Conservation (phyloP, 139 green algal species). For the Closterium sp. region DNA sequence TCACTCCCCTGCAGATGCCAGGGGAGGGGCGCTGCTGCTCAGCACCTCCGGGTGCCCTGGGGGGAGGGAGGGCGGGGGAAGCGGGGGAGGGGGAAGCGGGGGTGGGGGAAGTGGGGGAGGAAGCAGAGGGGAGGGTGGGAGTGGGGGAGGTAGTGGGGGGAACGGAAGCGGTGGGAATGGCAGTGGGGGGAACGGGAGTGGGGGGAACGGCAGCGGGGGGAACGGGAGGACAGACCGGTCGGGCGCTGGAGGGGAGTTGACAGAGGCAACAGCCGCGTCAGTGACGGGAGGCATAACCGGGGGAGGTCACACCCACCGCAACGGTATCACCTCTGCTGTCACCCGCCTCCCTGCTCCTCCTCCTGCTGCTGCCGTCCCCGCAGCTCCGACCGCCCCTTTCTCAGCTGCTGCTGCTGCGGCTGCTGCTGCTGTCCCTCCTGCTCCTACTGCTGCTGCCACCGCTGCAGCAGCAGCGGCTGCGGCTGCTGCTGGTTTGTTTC, state of each 20-base stretch:
- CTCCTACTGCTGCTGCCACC: slow-evolving; percentile 24
- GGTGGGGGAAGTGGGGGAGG: background rate
- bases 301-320: background rate
- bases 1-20: background rate
- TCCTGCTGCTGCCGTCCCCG: no score
- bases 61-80: background rate
- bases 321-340: background rate
- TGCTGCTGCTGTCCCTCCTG: background rate
- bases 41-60: background rate
- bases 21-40: background rate
- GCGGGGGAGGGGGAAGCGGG: background rate
- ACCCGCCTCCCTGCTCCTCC: background rate
- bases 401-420: background rate
- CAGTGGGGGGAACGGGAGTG: background rate
- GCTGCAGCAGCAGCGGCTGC: slow-evolving; percentile 83
- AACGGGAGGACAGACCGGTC: background rate
- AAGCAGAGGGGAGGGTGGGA: background rate
- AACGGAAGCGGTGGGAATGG: background rate
- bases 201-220: background rate
- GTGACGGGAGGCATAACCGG: background rate
- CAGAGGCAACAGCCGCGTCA: background rate
- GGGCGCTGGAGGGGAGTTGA: background rate
- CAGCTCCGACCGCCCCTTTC: background rate
- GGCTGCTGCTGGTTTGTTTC: slow-evolving; percentile 82
- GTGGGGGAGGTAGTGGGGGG: no score